phyloP scores from a whole-genome alignment of 495 filamentous ascomycete genomes.

The Penicillium angulare region DNA sequence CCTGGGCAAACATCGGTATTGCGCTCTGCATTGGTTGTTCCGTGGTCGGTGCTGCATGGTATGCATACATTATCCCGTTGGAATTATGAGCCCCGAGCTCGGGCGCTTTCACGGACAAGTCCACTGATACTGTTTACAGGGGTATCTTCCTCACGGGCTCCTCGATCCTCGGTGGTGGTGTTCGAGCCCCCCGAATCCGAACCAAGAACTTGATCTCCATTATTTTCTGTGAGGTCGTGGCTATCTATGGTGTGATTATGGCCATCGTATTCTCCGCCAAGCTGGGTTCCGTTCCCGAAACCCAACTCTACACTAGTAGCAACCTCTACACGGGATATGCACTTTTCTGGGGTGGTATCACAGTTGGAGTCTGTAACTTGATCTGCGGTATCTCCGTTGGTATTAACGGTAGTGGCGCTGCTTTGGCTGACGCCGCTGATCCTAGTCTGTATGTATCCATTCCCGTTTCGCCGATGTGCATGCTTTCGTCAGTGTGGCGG shows the following conservation, averaged over 20 bases:
- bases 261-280: constrained; percentile 95
- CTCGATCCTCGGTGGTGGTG: constrained; percentile 96
- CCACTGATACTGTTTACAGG: constrained; percentile 54
- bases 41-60: constrained; percentile 97
- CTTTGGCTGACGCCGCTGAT: constrained; percentile 93
- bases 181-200: constrained; percentile 91
- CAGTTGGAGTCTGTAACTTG: constrained; percentile 91
- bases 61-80: constrained; percentile 28
- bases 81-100: background rate
- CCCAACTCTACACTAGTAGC: constrained; percentile 57
- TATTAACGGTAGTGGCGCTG: constrained; percentile 96
- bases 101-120: background rate
- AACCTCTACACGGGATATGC: constrained; percentile 96
- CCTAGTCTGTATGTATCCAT: constrained; percentile 70
- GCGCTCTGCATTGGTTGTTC: constrained; percentile 93
- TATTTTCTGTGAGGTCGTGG: constrained; percentile 99
- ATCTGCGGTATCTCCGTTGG: constrained; percentile 96
- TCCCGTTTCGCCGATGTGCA: background rate
- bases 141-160: constrained; percentile 98
- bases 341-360: constrained; percentile 92
- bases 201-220: constrained; percentile 99
- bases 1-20: constrained; percentile 89
- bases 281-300: constrained; percentile 54
- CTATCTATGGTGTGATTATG: constrained; percentile 99
- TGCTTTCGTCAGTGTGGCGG: constrained; percentile 3